phyloP scores from a whole-genome alignment of 2,329 filamentous ascomycete species.

The Ophiostoma ulmi region DNA sequence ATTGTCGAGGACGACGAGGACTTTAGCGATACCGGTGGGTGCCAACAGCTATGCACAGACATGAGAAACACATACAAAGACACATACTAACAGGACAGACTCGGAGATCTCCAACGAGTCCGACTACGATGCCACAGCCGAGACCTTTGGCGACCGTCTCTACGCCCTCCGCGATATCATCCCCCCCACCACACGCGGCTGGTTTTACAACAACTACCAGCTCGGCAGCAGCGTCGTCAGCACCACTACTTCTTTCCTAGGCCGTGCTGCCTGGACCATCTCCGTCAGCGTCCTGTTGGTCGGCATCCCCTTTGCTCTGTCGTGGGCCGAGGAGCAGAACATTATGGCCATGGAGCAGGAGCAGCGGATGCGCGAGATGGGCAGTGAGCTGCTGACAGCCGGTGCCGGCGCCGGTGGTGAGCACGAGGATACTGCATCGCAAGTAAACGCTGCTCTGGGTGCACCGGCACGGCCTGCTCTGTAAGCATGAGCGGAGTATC shows the following conservation, averaged over 20 bases:
- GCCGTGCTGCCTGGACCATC: constrained; percentile 85
- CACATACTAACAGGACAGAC: constrained; percentile 44
- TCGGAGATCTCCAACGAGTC: constrained; percentile 80
- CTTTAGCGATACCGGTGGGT: constrained; percentile 83
- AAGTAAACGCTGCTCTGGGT: constrained; percentile 48
- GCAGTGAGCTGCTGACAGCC: constrained; percentile 62
- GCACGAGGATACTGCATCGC: constrained; percentile 42
- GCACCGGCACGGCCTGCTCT: constrained; percentile 45
- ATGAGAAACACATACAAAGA: too few species aligned
- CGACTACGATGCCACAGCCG: constrained; percentile 56
- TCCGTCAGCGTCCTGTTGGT: constrained; percentile 84
- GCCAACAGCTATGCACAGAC: not conserved
- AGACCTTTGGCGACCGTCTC: constrained; percentile 63
- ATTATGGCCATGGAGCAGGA: constrained; percentile 96
- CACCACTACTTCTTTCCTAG: constrained; percentile 62
- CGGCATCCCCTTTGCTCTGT: constrained; percentile 88
- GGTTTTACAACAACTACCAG: constrained; percentile 57
- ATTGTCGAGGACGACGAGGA: constrained; percentile 73
- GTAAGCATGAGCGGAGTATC: constrained; percentile 34
- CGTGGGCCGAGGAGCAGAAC: constrained; percentile 93
- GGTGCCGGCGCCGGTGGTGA: constrained; percentile 38
- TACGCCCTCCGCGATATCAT: constrained; percentile 71
- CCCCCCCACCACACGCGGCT: constrained; percentile 65
- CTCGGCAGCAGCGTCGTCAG: constrained; percentile 54
- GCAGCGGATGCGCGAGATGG: constrained; percentile 90